Evolutionary conservation across 2,329 filamentous ascomycete genomes (phyloP).

Genomic region (Spiromastix sp.): DNA sequence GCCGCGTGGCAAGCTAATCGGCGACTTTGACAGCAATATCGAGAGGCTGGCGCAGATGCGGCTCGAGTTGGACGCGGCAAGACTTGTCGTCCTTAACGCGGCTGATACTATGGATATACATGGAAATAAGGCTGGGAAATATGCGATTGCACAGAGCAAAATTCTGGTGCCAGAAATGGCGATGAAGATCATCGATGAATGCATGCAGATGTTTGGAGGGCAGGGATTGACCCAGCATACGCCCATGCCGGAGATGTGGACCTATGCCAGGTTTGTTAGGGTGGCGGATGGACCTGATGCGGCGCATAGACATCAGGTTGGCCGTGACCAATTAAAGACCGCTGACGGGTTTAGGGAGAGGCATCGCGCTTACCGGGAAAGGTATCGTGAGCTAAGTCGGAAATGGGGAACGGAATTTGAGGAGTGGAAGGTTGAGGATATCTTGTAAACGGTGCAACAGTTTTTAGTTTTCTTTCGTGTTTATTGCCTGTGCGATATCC

Average conservation of each 20-base stretch:
- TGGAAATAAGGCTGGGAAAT: constrained; percentile 71
- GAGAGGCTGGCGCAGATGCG: constrained; percentile 77
- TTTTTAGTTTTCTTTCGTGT: too few species aligned
- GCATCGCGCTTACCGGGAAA: constrained; percentile 4
- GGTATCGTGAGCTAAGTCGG: constrained; percentile 3
- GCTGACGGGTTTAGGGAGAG: constrained; percentile 1
- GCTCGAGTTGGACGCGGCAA: constrained; percentile 74
- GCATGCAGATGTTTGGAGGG: constrained; percentile 49
- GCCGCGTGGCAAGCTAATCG: constrained; percentile 70
- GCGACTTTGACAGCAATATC: constrained; percentile 75
- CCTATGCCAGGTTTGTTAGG: constrained; percentile 61
- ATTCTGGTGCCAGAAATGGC: constrained; percentile 7
- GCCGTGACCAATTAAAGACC: constrained; percentile 17
- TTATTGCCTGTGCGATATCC: too few species aligned
- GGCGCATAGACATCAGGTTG: constrained; percentile 55
- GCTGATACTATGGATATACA: constrained; percentile 77
- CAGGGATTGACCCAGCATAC: constrained; percentile 79
- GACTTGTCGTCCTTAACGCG: constrained; percentile 75
- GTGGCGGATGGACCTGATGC: constrained; percentile 81
- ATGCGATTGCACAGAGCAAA: constrained; percentile 49
- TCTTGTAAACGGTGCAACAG: background rate
- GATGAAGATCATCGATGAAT: constrained; percentile 9
- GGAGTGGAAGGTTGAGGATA: constrained; percentile 1
- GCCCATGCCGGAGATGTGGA: constrained; percentile 70
- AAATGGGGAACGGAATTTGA: constrained; percentile 15